Base-by-base conservation (phyloP, 371 early-diverging fungal species). In the Rhizomucor miehei region DNA sequence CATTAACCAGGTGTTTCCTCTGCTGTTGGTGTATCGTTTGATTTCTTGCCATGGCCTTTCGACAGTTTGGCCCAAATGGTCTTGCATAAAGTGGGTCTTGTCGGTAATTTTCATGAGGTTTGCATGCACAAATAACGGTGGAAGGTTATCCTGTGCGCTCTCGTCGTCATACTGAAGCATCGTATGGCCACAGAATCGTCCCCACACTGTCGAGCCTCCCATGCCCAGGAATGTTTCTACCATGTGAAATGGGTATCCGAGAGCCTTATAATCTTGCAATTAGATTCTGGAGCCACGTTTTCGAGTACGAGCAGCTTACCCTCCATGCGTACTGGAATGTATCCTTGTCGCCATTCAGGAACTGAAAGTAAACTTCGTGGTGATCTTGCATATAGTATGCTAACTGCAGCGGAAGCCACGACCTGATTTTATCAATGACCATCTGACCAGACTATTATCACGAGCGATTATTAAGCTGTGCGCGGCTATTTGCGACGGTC, bases 251-350 rank as follows among this genome's bases (percentile, higher is more conserved):
- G 76, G 71, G 1, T 43, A 40, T 37, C 54, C 50, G 9, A 73
- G 52, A 8, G 73, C 71, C 66, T 60, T 11, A 34, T 45, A 41
- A 39, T 24, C 12, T 3, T 1, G 8, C 17, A 10, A 35, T 46
- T 35, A 25, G 16, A 16, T 1, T 36, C 19, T 48, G 20, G 24
- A 20, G 13, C 40, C 19, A 36, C 11, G 8, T 25, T 10, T 12
- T 23, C 29, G 39, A 16, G 19, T 40, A 46, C 29, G 4, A 1
- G n/a, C 6, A 3, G n/a, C 45, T 37, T 36, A 65, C 69, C 65
- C 70, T 61, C 76, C 76, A 76, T 4, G 76, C 76, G 48, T 59
- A 76, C 56, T 70, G 65, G 16, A 73, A 76, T 0, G 76, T 76
- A 50, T 76, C 76, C 43, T 76, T 76, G 17, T 76, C 76, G 3